A percentile compares a stretch with the other conserved stretches of the same genome.
phyloP scores from a whole-genome alignment of 208 protist genomes.

The Trypanosoma scelopori region DNA sequence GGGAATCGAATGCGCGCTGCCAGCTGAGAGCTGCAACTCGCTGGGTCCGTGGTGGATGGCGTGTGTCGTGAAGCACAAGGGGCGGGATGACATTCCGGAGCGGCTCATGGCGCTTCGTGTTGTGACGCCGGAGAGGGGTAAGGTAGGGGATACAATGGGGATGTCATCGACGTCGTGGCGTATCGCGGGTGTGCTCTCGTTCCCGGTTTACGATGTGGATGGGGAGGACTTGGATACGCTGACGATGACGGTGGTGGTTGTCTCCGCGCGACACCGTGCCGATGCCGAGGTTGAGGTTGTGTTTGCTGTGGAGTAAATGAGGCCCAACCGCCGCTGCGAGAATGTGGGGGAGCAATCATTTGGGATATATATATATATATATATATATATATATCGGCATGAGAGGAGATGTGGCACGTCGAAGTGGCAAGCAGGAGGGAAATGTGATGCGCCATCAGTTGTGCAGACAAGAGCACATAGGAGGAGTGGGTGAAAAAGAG shows the following conservation, averaged over 20 bases:
- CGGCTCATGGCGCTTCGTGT: constrained; percentile 19
- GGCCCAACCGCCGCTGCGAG: neutral
- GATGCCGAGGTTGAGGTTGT: constrained; percentile 30
- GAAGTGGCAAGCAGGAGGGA: neutral
- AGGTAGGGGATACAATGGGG: neutral
- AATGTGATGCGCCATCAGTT: neutral
- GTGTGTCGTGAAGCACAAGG: constrained; percentile 15
- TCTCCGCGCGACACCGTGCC: constrained; percentile 18
- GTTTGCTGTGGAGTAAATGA: constrained; percentile 25
- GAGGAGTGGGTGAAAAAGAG: too few relatives aligned
- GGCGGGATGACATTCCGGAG: constrained; percentile 9
- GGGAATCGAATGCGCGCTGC: constrained; percentile 32
- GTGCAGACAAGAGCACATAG: neutral
- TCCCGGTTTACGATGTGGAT: constrained; percentile 30
- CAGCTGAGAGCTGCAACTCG: neutral
- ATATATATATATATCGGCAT: neutral
- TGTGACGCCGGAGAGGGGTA: constrained; percentile 12
- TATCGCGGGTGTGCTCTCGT: constrained; percentile 17
- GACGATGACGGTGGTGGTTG: constrained; percentile 23
- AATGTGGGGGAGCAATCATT: neutral
- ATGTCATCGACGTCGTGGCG: constrained; percentile 17
- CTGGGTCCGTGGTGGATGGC: constrained; percentile 22
- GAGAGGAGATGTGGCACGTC: neutral
- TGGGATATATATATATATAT: neutral
- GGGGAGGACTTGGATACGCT: constrained; percentile 43